phyloP scores from a whole-genome alignment of 2,329 filamentous ascomycete genomes.

The Aspergillus oerlinghausenensis region DNA sequence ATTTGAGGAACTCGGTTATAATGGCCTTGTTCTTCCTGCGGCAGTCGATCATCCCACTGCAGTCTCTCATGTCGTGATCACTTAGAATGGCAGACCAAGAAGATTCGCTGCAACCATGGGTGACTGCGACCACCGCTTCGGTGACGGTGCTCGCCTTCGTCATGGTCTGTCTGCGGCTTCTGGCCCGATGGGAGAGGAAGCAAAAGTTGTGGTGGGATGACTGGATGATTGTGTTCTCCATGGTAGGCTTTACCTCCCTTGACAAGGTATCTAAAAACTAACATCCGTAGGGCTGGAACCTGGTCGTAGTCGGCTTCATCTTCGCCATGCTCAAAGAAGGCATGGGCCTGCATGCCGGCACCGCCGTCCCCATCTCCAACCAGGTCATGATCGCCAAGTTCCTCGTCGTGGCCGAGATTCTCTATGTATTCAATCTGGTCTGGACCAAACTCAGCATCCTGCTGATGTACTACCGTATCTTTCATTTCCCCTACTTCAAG shows the following conservation, averaged over 20 bases:
- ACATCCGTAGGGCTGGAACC: constrained; percentile 16
- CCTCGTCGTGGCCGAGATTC: constrained; percentile 38
- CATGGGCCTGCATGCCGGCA: constrained; percentile 46
- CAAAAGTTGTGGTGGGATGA: constrained; percentile 51
- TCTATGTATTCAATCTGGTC: constrained; percentile 33
- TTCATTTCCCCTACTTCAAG: constrained; percentile 24
- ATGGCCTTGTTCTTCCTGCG: not conserved
- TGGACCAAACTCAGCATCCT: constrained; percentile 26
- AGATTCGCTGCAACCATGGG: constrained; percentile 43
- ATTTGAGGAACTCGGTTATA: not conserved
- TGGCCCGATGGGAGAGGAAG: constrained; percentile 40
- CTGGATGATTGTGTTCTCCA: constrained; percentile 47
- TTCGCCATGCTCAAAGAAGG: constrained; percentile 46
- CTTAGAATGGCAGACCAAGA: constrained; percentile 5
- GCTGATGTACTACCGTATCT: constrained; percentile 27
- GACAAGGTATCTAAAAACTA: not conserved
- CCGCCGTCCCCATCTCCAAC: constrained; percentile 29
- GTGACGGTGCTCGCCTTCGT: constrained; percentile 41
- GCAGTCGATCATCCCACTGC: not conserved
- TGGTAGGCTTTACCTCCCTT: constrained; percentile 32
- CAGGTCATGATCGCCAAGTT: constrained; percentile 30
- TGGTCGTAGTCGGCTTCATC: constrained; percentile 44
- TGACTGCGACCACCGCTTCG: constrained; percentile 36
- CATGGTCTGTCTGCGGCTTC: constrained; percentile 38
- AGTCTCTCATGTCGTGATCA: not conserved